These are phyloP conservation scores for Penicillium decumbens DNA, from an alignment of 2,329 filamentous ascomycete species.

Conservation along the genomic window DNA sequence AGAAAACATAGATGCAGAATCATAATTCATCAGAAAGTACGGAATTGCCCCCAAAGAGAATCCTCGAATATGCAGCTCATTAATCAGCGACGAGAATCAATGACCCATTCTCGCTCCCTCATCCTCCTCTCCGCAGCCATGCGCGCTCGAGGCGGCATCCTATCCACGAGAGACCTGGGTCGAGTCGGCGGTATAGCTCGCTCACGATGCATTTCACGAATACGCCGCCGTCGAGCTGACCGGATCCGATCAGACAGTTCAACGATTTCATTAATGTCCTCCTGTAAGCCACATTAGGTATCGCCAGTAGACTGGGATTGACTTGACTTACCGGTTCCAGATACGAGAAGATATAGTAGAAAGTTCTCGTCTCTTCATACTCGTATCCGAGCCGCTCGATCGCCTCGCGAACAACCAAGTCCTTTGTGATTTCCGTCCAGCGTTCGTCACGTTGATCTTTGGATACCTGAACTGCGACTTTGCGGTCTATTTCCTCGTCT, in stretches of 20 bases:
- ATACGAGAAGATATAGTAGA: conserved; percentile 91
- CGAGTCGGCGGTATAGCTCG: conserved; percentile 26
- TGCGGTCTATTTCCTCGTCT: conserved; percentile 55
- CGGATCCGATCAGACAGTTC: conserved; percentile 79
- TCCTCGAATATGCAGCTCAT: background rate
- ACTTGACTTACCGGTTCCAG: conserved; percentile 70
- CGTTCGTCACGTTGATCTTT: conserved; percentile 55
- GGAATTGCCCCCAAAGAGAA: background rate
- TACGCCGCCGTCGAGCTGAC: conserved; percentile 55
- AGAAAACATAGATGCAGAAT: background rate
- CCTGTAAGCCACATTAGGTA: conserved; percentile 48
- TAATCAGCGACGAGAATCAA: conserved; percentile 16
- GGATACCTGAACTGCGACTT: conserved; percentile 44
- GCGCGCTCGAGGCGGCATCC: conserved; percentile 19
- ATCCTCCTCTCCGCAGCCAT: conserved; percentile 20
- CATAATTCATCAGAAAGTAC: background rate
- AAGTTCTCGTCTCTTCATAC: conserved; percentile 82
- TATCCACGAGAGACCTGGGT: conserved; percentile 11
- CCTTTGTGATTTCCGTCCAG: conserved; percentile 97
- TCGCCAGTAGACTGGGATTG: background rate
- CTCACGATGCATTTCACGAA: conserved; percentile 55
- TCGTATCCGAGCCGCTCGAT: conserved; percentile 80
- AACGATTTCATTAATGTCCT: conserved; percentile 80
- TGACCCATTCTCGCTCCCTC: conserved; percentile 26
- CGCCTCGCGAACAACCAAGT: conserved; percentile 79